Conservation (phyloP, 1,284 basidiomycete genomes). For the Entoloma clypeatum region DNA sequence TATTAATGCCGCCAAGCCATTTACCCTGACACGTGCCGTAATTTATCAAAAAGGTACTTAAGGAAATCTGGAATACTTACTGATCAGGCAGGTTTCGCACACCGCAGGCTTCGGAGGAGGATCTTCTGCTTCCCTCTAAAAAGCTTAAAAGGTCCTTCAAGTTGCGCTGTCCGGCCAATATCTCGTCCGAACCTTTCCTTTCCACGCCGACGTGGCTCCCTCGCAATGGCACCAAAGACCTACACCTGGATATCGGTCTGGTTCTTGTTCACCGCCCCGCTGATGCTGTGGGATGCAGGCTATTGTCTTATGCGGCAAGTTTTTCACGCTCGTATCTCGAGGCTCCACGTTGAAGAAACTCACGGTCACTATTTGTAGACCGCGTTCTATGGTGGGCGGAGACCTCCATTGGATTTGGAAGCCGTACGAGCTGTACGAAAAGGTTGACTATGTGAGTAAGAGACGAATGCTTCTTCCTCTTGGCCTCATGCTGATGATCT, state of each 20-base stretch:
- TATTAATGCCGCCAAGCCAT: too few species aligned
- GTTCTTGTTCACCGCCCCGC: constrained; percentile 48
- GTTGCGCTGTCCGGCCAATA: constrained; percentile 13
- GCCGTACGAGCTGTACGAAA: constrained; percentile 45
- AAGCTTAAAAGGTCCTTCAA: constrained; percentile 21
- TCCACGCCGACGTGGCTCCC: neutral
- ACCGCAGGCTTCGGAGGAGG: constrained; percentile 21
- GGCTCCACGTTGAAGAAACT: constrained; percentile 6
- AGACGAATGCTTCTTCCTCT: constrained; percentile 8
- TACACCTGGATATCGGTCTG: constrained; percentile 41
- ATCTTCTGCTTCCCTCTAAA: constrained; percentile 23
- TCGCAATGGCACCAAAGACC: constrained; percentile 33
- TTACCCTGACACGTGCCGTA: constrained; percentile 6
- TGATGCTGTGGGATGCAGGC: constrained; percentile 47
- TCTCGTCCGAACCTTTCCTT: constrained; percentile 7
- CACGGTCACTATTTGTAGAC: constrained; percentile 27
- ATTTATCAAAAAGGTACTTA: constrained; percentile 11
- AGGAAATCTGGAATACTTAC: constrained; percentile 11
- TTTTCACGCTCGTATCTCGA: neutral
- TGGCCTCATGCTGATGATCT: constrained; percentile 7
- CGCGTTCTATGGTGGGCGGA: constrained; percentile 48
- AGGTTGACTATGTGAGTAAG: constrained; percentile 47
- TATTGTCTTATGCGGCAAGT: constrained; percentile 43
- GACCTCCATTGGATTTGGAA: constrained; percentile 57
- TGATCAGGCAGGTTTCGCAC: constrained; percentile 15